These are phyloP conservation scores for Mycosphaerella arachidis DNA, from an alignment of 2,329 filamentous ascomycete species.

Conservation along the genomic window DNA sequence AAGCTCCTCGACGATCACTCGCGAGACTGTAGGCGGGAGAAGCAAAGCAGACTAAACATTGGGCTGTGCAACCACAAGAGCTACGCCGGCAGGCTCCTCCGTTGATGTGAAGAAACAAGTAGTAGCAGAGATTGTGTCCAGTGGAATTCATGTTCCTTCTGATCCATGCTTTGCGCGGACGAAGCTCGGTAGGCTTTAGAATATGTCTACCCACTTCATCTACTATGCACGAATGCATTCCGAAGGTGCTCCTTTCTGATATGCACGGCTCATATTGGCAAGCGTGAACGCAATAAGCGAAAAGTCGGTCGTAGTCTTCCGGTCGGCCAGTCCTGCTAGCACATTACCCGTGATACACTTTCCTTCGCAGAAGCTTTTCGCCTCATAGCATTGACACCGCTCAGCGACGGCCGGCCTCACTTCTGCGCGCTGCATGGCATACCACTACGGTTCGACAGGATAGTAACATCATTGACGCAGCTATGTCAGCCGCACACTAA, in stretches of 20 bases:
- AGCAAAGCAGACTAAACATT: background rate
- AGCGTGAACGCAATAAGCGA: background rate
- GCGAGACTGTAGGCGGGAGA: background rate
- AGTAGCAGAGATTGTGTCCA: background rate
- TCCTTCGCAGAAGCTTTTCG: background rate
- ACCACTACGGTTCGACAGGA: background rate
- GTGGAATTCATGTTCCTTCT: background rate
- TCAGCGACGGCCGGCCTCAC: background rate
- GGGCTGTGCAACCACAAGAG: background rate
- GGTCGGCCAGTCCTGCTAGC: background rate
- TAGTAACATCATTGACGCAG: background rate
- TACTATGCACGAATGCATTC: background rate
- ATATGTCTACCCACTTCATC: background rate
- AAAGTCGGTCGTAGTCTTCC: too few species aligned
- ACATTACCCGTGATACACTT: background rate
- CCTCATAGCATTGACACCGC: conserved; percentile 1
- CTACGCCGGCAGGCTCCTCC: background rate
- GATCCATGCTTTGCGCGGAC: background rate
- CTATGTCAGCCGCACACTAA: background rate
- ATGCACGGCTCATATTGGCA: background rate
- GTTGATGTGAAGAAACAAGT: too few species aligned
- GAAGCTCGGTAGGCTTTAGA: background rate
- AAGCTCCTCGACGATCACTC: background rate
- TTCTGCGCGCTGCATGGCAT: background rate
- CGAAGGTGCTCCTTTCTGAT: background rate